A percentile compares a stretch with the other conserved stretches of the same genome.
Evolutionary conservation across 495 filamentous ascomycete genomes (phyloP).

Genomic region (Acidomyces sp.): DNA sequence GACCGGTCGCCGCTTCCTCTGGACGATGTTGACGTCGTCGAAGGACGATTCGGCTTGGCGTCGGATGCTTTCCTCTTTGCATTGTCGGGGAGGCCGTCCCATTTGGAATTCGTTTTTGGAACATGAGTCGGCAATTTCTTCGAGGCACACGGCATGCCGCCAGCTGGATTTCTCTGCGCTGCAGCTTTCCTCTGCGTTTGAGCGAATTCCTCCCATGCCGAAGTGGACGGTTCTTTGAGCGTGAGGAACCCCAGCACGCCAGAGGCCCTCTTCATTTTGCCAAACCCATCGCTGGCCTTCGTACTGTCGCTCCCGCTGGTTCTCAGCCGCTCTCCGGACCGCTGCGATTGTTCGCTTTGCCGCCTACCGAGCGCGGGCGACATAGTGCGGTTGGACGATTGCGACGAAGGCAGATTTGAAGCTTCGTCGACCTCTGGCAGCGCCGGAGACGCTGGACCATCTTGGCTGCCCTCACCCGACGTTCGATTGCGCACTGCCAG

Average conservation of each 20-base stretch:
- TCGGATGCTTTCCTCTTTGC: slow-evolving; percentile 19
- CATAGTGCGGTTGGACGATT: not conserved
- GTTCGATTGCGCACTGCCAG: slow-evolving; percentile 1
- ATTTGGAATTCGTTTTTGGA: slow-evolving; percentile 38
- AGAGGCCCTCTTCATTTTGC: slow-evolving; percentile 23
- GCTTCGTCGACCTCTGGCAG: too few species aligned
- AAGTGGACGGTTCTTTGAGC: slow-evolving; percentile 29
- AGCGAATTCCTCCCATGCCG: slow-evolving; percentile 27
- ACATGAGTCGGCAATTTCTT: slow-evolving; percentile 33
- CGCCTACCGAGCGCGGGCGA: slow-evolving; percentile 1
- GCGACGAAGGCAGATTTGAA: slow-evolving; percentile 1
- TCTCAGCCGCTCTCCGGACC: not conserved
- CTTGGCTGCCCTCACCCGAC: not conserved
- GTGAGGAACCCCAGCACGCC: slow-evolving; percentile 26
- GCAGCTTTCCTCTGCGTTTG: slow-evolving; percentile 25
- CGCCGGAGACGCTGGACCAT: not conserved
- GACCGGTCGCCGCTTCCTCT: slow-evolving; percentile 1
- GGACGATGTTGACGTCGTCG: slow-evolving; percentile 1
- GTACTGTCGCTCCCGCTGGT: not conserved
- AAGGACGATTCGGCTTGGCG: not conserved
- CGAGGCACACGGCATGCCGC: slow-evolving; percentile 23
- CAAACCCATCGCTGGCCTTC: not conserved
- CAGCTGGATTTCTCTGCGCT: slow-evolving; percentile 4
- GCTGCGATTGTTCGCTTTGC: slow-evolving; percentile 7
- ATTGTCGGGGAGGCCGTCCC: slow-evolving; percentile 35